These are phyloP conservation scores for Jacaranda copaia DNA, from an alignment of 257 asterid species.

Conservation along the genomic window DNA sequence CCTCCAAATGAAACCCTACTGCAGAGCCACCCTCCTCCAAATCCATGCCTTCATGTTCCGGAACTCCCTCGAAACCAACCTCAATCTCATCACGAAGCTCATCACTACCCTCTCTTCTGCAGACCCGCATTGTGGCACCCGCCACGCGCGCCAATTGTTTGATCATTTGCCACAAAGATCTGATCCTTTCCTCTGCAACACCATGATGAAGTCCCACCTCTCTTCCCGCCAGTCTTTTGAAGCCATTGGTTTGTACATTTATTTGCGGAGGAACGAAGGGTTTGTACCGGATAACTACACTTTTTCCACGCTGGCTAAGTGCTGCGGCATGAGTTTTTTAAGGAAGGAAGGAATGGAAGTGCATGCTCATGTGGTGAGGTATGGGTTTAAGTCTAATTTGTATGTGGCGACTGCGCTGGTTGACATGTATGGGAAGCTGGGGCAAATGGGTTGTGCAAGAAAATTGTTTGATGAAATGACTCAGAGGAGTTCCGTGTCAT, in stretches of 20 bases:
- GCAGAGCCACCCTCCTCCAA: slow-evolving; percentile 65
- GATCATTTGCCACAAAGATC: slow-evolving; percentile 53
- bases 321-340: slow-evolving; percentile 62
- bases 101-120: slow-evolving; percentile 57
- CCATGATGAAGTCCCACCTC: slow-evolving; percentile 87
- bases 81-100: slow-evolving; percentile 79
- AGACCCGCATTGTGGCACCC: slow-evolving; percentile 56
- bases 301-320: slow-evolving; percentile 77
- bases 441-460: slow-evolving; percentile 62
- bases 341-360: slow-evolving; percentile 69
- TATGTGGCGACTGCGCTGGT: slow-evolving; percentile 82
- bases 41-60: slow-evolving; percentile 82
- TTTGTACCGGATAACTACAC: slow-evolving; percentile 84
- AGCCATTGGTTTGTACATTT: slow-evolving; percentile 51
- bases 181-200: slow-evolving; percentile 82
- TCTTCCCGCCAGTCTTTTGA: slow-evolving; percentile 52
- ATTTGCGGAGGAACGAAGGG: slow-evolving; percentile 53
- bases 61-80: slow-evolving; percentile 62
- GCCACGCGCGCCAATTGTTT: slow-evolving; percentile 76
- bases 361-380: slow-evolving; percentile 70
- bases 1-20: slow-evolving; percentile 58
- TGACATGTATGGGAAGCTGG: slow-evolving; percentile 90
- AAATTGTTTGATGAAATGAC: slow-evolving; percentile 82
- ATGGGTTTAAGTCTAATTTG: slow-evolving; percentile 66
- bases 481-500: slow-evolving; percentile 72